phyloP scores from a whole-genome alignment of 371 early-diverging fungal species.

The Syncephalis fuscata region DNA sequence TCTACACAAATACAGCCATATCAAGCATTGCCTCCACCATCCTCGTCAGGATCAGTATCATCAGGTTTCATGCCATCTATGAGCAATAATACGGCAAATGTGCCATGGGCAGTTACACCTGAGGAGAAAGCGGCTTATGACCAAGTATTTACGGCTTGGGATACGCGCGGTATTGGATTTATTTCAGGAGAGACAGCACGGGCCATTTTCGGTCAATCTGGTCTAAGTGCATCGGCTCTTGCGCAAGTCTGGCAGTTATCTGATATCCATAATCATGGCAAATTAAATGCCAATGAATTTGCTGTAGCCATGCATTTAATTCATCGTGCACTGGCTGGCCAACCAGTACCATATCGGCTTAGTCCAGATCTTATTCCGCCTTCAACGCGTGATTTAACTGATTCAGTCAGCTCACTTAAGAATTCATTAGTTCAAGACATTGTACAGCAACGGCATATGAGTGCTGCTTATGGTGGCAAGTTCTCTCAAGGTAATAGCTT shows the following conservation, averaged over 20 bases:
- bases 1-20: background rate
- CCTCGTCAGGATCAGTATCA: slow-evolving; percentile 3
- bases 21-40: background rate
- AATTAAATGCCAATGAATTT: slow-evolving; percentile 82
- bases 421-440: slow-evolving; percentile 34
- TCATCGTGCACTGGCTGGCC: slow-evolving; percentile 67
- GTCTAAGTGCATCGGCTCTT: slow-evolving; percentile 54
- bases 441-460: slow-evolving; percentile 1
- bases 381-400: slow-evolving; percentile 38
- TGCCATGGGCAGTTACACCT: slow-evolving; percentile 57
- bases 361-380: slow-evolving; percentile 74
- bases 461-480: too few relatives aligned
- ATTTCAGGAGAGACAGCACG: slow-evolving; percentile 59
- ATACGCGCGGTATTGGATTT: slow-evolving; percentile 53
- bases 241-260: slow-evolving; percentile 77
- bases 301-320: slow-evolving; percentile 89
- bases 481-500: too few relatives aligned
- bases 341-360: slow-evolving; percentile 56
- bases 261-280: slow-evolving; percentile 78
- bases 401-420: slow-evolving; percentile 31
- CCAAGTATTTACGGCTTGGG: slow-evolving; percentile 78
- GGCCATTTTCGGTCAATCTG: slow-evolving; percentile 76
- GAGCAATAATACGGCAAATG: slow-evolving; percentile 3
- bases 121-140: slow-evolving; percentile 68
- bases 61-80: slow-evolving; percentile 4